Conservation (phyloP, 768 basidiomycete species). For the Lactarius psammicola region DNA sequence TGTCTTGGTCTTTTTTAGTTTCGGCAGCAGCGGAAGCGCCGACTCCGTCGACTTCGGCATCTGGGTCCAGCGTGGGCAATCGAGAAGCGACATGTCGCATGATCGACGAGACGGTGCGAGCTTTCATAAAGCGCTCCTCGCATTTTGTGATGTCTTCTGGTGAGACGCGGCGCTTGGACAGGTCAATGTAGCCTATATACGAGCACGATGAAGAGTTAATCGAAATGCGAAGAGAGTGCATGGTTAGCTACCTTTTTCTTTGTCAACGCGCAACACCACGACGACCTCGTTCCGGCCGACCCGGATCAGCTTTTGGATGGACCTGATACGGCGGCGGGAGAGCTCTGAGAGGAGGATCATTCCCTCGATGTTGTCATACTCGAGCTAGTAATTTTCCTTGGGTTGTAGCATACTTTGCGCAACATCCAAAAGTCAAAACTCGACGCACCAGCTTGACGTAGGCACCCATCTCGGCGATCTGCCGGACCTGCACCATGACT, state of each 20-base stretch:
- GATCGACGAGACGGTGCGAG: slow-evolving; percentile 92
- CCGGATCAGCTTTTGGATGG: slow-evolving; percentile 96
- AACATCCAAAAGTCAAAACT: slow-evolving; percentile 4
- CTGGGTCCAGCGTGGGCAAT: slow-evolving; percentile 47
- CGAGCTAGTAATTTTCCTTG: slow-evolving; percentile 61
- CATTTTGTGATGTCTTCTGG: slow-evolving; percentile 99
- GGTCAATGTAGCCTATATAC: slow-evolving; percentile 95
- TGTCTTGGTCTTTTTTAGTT: slow-evolving; percentile 45
- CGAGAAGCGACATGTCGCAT: slow-evolving; percentile 89
- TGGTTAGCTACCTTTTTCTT: slow-evolving; percentile 95
- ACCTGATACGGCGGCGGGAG: slow-evolving; percentile 91
- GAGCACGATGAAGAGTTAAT: background rate
- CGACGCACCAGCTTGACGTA: slow-evolving; percentile 91
- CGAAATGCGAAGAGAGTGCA: background rate
- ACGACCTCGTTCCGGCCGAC: slow-evolving; percentile 98
- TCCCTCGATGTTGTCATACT: slow-evolving; percentile 98
- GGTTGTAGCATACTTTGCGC: slow-evolving; percentile 7
- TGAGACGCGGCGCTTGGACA: slow-evolving; percentile 96
- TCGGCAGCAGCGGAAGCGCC: slow-evolving; percentile 30
- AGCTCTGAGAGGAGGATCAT: slow-evolving; percentile 99
- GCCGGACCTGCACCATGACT: slow-evolving; percentile 99
- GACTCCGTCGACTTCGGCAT: slow-evolving; percentile 27
- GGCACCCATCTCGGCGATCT: slow-evolving; percentile 99
- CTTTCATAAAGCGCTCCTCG: slow-evolving; percentile 98
- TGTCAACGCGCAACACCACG: slow-evolving; percentile 96